Evolutionary conservation across 2,329 filamentous ascomycete species (phyloP).

Genomic region (Sclerotinia borealis): DNA sequence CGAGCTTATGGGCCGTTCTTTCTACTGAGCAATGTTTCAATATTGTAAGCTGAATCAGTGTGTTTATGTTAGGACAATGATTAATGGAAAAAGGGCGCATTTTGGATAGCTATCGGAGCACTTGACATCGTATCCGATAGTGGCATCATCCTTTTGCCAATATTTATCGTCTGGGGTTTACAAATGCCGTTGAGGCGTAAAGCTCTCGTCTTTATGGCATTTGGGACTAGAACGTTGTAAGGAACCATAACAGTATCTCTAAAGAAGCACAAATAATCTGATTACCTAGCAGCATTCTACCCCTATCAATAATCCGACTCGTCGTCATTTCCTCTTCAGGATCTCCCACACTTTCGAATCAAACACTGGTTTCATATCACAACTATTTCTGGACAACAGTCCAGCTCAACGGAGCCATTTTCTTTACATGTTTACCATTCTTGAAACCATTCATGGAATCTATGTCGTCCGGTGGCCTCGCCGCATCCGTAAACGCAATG

Average conservation of each 20-base stretch:
- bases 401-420: slow-evolving; percentile 21
- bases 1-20: slow-evolving; percentile 25
- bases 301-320: slow-evolving; percentile 25
- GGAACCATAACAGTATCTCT: slow-evolving; percentile 12
- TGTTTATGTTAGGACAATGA: background rate
- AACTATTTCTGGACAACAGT: slow-evolving; percentile 19
- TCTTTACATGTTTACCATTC: slow-evolving; percentile 21
- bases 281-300: slow-evolving; percentile 32
- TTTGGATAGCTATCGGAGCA: slow-evolving; percentile 45
- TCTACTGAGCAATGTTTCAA: slow-evolving; percentile 21
- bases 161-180: slow-evolving; percentile 42
- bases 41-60: slow-evolving; percentile 12
- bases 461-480: slow-evolving; percentile 18
- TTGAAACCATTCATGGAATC: slow-evolving; percentile 23
- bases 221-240: slow-evolving; percentile 32
- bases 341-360: slow-evolving; percentile 10
- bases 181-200: slow-evolving; percentile 36
- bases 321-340: slow-evolving; percentile 14
- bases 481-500: slow-evolving; percentile 16
- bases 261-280: background rate
- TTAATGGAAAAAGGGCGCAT: slow-evolving; percentile 12
- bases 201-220: slow-evolving; percentile 17
- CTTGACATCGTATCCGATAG: slow-evolving; percentile 44
- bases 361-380: slow-evolving; percentile 17
- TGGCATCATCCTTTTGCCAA: slow-evolving; percentile 40